Percentiles rank a stretch among this genome's conserved stretches.
These are phyloP conservation scores for Mucor velutinosus DNA, from an alignment of 371 early-diverging fungal genomes.

Conservation along the genomic window DNA sequence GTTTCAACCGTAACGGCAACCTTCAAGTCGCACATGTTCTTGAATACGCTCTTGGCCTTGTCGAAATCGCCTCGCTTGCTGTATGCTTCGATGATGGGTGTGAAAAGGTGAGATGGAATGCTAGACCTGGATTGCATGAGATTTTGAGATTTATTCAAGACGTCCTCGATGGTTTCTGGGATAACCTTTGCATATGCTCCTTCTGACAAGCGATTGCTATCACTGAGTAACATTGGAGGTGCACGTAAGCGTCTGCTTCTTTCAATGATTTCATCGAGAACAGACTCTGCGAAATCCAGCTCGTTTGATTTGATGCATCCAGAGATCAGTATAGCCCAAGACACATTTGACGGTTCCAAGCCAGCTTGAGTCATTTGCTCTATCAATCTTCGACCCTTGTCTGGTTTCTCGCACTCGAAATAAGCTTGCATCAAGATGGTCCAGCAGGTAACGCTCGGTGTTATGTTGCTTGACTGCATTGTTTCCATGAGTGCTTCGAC, in stretches of 20 bases:
- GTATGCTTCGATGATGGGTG: slow-evolving; percentile 32
- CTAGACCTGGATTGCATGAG: neutral
- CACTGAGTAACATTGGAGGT: neutral
- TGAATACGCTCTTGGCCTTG: slow-evolving; percentile 23
- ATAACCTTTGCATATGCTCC: slow-evolving; percentile 14
- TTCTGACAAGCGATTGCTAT: neutral
- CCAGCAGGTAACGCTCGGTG: slow-evolving; percentile 30
- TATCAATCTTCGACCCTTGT: slow-evolving; percentile 31
- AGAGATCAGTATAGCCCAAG: slow-evolving; percentile 31
- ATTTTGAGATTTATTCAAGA: slow-evolving; percentile 16
- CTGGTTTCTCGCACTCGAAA: slow-evolving; percentile 19
- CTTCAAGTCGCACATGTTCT: slow-evolving; percentile 25
- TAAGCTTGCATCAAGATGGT: slow-evolving; percentile 47
- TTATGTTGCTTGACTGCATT: slow-evolving; percentile 34
- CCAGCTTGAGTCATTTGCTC: slow-evolving; percentile 40
- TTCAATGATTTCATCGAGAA: slow-evolving; percentile 24
- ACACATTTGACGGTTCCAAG: slow-evolving; percentile 26
- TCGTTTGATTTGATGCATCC: slow-evolving; percentile 24
- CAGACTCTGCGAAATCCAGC: slow-evolving; percentile 31
- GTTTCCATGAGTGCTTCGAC: slow-evolving; percentile 41
- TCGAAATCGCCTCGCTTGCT: slow-evolving; percentile 9
- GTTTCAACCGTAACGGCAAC: slow-evolving; percentile 14
- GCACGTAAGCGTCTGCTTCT: slow-evolving; percentile 3
- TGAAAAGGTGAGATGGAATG: slow-evolving; percentile 38
- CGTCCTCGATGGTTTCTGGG: slow-evolving; percentile 37